Conservation (phyloP, 257 asterid genomes). For the Jacaranda mimosifolia region DNA sequence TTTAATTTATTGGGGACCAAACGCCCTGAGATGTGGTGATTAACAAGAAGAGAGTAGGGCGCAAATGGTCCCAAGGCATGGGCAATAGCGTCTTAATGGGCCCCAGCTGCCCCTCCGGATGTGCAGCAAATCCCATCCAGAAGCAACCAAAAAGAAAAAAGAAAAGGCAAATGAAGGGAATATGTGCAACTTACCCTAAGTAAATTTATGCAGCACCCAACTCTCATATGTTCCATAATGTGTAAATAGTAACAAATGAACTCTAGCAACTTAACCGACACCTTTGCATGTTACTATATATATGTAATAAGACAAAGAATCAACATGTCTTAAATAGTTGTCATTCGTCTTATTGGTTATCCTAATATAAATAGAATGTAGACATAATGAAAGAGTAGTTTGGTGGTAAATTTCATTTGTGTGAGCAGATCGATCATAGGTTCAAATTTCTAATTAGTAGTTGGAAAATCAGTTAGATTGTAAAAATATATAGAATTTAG, state of each 20-base stretch:
- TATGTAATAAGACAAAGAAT: background rate
- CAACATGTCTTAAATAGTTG: too few relatives aligned
- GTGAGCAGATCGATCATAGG: too few relatives aligned
- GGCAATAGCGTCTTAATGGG: slow-evolving; percentile 39
- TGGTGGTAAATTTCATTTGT: too few relatives aligned
- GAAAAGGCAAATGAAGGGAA: background rate
- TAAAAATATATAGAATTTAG: too few relatives aligned
- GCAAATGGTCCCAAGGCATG: slow-evolving; percentile 44
- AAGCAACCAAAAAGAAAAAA: background rate
- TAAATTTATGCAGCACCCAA: background rate
- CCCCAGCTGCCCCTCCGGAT: slow-evolving; percentile 32
- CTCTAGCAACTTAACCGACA: slow-evolving; percentile 60
- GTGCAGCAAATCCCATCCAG: slow-evolving; percentile 33
- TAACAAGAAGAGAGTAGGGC: background rate
- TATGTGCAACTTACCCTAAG: slow-evolving; percentile 3
- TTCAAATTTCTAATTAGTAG: too few relatives aligned
- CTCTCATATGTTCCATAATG: background rate
- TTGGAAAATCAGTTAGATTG: too few relatives aligned
- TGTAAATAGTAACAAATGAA: background rate
- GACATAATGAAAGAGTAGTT: too few relatives aligned
- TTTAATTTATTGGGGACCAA: background rate
- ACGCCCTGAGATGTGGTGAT: slow-evolving; percentile 34
- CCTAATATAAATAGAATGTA: too few relatives aligned
- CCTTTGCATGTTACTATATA: slow-evolving; percentile 30
- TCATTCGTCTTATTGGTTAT: too few relatives aligned